A percentile compares a stretch with the other conserved stretches of the same genome.
Conservation (phyloP, 306 rosid genomes). For the Bauhinia variegata region DNA sequence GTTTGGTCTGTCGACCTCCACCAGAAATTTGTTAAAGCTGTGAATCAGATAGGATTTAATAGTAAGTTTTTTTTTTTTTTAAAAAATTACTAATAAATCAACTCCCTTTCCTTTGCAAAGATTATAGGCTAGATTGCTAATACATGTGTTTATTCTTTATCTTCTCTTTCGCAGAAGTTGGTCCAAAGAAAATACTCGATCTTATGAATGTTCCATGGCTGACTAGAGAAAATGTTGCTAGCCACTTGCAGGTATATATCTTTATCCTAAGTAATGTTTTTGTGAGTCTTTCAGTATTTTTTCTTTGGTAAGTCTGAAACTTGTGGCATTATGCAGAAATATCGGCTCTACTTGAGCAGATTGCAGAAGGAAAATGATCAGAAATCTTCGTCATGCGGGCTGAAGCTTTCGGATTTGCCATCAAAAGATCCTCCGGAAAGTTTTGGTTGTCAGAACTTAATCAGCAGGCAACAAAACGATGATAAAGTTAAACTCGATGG, state of each 20-base stretch:
- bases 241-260: conserved; percentile 89
- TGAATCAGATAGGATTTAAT: conserved; percentile 90
- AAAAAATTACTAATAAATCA: no score
- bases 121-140: not conserved
- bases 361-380: conserved; percentile 74
- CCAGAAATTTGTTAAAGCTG: conserved; percentile 96
- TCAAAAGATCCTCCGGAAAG: conserved; percentile 61
- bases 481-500: conserved; percentile 56
- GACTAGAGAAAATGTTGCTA: conserved; percentile 93
- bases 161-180: conserved; percentile 89
- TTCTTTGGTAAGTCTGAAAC: conserved; percentile 25
- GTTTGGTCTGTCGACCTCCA: conserved; percentile 99
- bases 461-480: conserved; percentile 54
- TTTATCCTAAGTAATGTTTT: conserved; percentile 20
- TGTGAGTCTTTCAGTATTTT: conserved; percentile 6
- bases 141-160: conserved; percentile 47
- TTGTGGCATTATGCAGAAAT: conserved; percentile 66
- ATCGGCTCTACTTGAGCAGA: conserved; percentile 91
- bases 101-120: conserved; percentile 25
- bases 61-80: conserved; percentile 77
- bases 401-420: conserved; percentile 62
- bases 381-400: conserved; percentile 63
- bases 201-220: conserved; percentile 94
- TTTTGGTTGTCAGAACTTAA: conserved; percentile 53
- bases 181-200: conserved; percentile 94